phyloP scores from a whole-genome alignment of 345 rosid genomes.

The Conringia planisiliqua region DNA sequence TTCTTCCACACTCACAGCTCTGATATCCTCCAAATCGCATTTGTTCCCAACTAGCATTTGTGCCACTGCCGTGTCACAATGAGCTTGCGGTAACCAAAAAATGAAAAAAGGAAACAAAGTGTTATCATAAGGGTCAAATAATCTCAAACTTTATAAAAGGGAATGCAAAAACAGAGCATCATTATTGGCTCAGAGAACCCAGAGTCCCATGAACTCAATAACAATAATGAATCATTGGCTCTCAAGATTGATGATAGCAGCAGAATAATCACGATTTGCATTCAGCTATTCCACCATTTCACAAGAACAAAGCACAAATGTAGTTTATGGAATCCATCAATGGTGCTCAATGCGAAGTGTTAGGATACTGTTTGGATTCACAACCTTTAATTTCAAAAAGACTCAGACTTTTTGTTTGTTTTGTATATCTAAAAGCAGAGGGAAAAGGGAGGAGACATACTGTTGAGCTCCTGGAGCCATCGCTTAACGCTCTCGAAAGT shows the following conservation, averaged over 20 bases:
- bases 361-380: too few relatives aligned
- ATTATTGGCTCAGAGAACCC: too few relatives aligned
- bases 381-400: too few relatives aligned
- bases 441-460: conserved; percentile 37
- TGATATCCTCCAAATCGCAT: conserved; percentile 72
- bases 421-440: too few relatives aligned
- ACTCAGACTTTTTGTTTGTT: too few relatives aligned
- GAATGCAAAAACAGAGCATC: not conserved
- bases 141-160: not conserved
- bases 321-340: too few relatives aligned
- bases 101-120: not conserved
- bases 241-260: not conserved
- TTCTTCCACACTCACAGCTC: conserved; percentile 71
- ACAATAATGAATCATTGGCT: not conserved
- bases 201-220: too few relatives aligned
- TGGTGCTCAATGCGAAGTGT: too few relatives aligned
- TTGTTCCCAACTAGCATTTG: conserved; percentile 96
- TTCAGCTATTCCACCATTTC: not conserved
- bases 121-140: not conserved
- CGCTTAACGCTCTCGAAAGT: conserved; percentile 82
- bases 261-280: not conserved
- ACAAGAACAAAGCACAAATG: not conserved
- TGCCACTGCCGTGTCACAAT: conserved; percentile 69
- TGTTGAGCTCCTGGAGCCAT: conserved; percentile 82
- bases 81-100: conserved; percentile 47